Evolutionary conservation across 352 stramenopile species (phyloP).

Genomic region (Poterioochromonas sp.): DNA sequence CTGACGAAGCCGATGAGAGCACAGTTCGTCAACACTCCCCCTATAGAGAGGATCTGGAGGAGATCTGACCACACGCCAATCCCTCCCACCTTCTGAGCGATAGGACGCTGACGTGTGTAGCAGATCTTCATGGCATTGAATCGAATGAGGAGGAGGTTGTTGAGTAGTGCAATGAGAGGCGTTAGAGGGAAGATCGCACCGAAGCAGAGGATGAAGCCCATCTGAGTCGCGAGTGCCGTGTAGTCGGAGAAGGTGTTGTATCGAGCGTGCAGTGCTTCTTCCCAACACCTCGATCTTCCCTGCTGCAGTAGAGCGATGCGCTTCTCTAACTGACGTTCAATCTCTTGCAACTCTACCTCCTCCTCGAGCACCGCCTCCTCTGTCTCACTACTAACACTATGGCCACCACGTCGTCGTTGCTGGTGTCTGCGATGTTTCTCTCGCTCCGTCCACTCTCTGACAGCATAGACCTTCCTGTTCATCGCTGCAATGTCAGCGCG

Average conservation of each 20-base stretch:
- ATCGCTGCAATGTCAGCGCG: conserved; percentile 44
- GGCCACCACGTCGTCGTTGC: too few relatives aligned
- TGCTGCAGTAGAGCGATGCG: conserved; percentile 6
- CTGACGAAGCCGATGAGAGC: conserved; percentile 56
- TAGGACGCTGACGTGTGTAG: conserved; percentile 64
- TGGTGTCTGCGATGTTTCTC: background rate
- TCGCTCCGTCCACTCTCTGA: background rate
- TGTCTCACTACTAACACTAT: too few relatives aligned
- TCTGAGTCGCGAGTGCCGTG: conserved; percentile 47
- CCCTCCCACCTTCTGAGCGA: conserved; percentile 66
- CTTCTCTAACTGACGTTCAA: background rate
- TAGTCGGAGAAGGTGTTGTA: conserved; percentile 49
- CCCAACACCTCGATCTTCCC: conserved; percentile 36
- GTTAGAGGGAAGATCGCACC: conserved; percentile 71
- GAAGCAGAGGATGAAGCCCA: conserved; percentile 74
- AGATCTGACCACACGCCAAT: conserved; percentile 72
- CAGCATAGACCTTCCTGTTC: conserved; percentile 35
- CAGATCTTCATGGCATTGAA: conserved; percentile 77
- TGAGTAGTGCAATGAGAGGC: conserved; percentile 67
- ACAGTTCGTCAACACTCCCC: conserved; percentile 75
- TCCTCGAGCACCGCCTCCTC: background rate
- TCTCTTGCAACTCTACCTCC: background rate
- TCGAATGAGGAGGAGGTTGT: conserved; percentile 78
- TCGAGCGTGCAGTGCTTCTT: conserved; percentile 40
- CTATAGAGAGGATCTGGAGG: conserved; percentile 70